phyloP scores from a whole-genome alignment of 148 eudicot genomes.

The Heliamphora exappendiculata region DNA sequence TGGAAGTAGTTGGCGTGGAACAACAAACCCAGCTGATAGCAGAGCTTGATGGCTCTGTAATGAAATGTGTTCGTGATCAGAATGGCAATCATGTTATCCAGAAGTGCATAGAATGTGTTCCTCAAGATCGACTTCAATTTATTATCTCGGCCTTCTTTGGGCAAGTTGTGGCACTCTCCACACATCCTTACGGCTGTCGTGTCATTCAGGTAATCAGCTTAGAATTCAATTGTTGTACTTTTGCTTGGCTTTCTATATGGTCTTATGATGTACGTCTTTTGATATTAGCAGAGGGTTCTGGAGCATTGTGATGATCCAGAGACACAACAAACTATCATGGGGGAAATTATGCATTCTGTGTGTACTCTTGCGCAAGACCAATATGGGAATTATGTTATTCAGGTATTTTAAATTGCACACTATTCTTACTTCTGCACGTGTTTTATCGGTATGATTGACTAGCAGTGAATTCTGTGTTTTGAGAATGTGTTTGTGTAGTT shows the following conservation, averaged over 20 bases:
- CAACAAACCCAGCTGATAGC: conserved; percentile 36
- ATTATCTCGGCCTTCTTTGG: conserved; percentile 51
- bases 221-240: background rate
- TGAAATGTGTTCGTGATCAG: conserved; percentile 71
- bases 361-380: conserved; percentile 58
- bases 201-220: conserved; percentile 49
- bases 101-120: conserved; percentile 61
- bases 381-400: conserved; percentile 69
- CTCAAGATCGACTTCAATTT: conserved; percentile 46
- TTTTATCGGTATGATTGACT: too few species aligned
- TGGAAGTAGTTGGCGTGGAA: conserved; percentile 56
- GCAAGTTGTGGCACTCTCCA: conserved; percentile 52
- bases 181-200: conserved; percentile 77
- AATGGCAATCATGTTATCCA: conserved; percentile 83
- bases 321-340: conserved; percentile 41
- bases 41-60: conserved; percentile 57
- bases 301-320: conserved; percentile 50
- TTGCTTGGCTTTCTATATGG: background rate
- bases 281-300: conserved; percentile 47
- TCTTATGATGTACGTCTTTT: background rate
- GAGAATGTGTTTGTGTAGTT: background rate
- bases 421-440: background rate
- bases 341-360: conserved; percentile 48
- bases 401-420: too few species aligned
- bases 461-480: background rate